Evolutionary conservation across 345 rosid species (phyloP), one percentile per base, ranked within the genome.

Genomic region (Linum trigynum): DNA sequence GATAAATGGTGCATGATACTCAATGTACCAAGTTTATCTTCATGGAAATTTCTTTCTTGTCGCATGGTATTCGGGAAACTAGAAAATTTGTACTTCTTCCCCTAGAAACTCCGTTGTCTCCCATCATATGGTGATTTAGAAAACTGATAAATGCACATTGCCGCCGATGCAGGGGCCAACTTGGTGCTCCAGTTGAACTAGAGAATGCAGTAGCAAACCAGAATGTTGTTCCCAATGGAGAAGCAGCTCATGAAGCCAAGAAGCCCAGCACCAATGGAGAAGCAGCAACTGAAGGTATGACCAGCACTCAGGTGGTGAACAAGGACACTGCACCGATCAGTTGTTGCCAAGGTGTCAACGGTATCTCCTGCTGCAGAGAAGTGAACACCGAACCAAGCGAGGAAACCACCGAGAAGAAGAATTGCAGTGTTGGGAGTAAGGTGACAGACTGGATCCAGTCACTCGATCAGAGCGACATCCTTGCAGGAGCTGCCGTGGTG

Each of bases 331-430:
- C 32, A 23, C 32, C 32, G 32, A 23, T 78, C 63, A 81, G 85
- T 39, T 92, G 92, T 81, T 92, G 96, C 77, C 91, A 84, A 69
- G 90, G 89, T 67, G 74, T 70, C 10, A 82, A 79, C 59, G 86
- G 94, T 0, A 65, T 85, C 77, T 78, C 90, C n/a, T 89, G 98
- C 72, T 92, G 97, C 85, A 81, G 59, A 77, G 87, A 79, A 50
- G 81, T 69, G 67, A 75, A 69, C 62, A 59, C 76, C 17, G 78
- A 76, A 66, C 73, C 70, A 74, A 64, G 66, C 60, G 37, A 62
- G 64, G 43, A 67, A 38, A 37, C 9, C 51, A 62, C 68, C 67
- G 79, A 65, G 32, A 23, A 23, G 32, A 23, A 23, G 32, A 23
- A 23, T 23, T 23, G 32, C 32, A 23, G 32, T 23, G 32, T 23